A percentile compares a stretch with the other conserved stretches of the same genome.
Conservation (phyloP, 257 asterid species). For the Galeopsis tetrahit region DNA sequence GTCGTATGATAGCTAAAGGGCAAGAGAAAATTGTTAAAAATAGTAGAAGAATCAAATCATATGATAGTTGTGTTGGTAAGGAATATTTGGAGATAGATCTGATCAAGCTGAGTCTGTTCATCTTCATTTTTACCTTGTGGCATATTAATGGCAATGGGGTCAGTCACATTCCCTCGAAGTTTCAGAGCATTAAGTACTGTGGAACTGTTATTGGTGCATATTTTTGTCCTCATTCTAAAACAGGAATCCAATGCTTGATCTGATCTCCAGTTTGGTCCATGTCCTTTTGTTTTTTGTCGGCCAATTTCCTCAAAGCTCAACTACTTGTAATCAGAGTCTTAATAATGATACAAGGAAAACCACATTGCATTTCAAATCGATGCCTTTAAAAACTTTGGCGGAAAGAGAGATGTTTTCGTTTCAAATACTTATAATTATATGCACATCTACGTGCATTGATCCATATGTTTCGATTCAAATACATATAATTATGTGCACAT, state of each 20-base stretch:
- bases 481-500: too few relatives aligned
- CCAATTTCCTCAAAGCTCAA: background rate
- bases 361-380: background rate
- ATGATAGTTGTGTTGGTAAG: background rate
- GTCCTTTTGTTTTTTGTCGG: background rate
- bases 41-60: constrained; percentile 25
- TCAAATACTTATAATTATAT: too few relatives aligned
- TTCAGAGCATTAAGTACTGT: background rate
- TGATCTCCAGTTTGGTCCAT: background rate
- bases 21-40: background rate
- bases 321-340: background rate
- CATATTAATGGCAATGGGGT: constrained; percentile 15
- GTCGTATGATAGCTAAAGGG: background rate
- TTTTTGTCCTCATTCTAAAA: constrained; percentile 20
- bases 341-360: background rate
- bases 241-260: constrained; percentile 35
- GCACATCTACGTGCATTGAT: background rate
- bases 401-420: background rate
- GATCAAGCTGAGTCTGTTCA: constrained; percentile 21
- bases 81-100: constrained; percentile 6
- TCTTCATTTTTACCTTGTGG: constrained; percentile 5
- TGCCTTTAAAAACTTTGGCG: background rate
- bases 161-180: constrained; percentile 21
- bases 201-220: constrained; percentile 12
- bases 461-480: too few relatives aligned